Base-by-base conservation (phyloP, 164 flowering plant genomes). In the grape (Vitis vinifera) region DNA sequence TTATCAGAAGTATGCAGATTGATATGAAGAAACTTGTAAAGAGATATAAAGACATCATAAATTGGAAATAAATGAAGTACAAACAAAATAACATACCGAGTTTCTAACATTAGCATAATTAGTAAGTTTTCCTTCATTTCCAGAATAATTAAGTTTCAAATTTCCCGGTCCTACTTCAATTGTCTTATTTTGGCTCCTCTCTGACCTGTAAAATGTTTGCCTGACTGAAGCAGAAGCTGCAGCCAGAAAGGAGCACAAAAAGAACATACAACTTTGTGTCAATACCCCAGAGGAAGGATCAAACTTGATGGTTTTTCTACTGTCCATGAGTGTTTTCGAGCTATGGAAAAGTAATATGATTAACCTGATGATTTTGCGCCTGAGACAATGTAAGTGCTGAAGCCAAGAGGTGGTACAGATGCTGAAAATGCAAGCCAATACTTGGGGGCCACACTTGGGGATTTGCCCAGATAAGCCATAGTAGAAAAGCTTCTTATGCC, bases 321-420 rank as follows among this genome's bases (percentile, higher is more conserved):
- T 27, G 52, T 10, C 70, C 10, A 6, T 23, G 27, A 23, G 2
- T 23, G 27, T 23, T 23, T 23, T 23, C 27, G 27, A 23, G 27
- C 27, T 23, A 23, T 23, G 27, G 27, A 23, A 23, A 23, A 23
- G 27, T 23, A 23, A 23, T 23, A 1, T 23, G 19, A 15, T 16
- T 51, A 65, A 90, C 97, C 97, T 86, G 82, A 48, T 14, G 53
- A 16, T 79, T 84, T 84, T 15, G 83, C 76, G 63, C 56, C 69
- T 44, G 93, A 83, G 65, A 94, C 75, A 56, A 65, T 64, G 69
- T 91, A 94, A 19, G 95, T 88, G 79, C 81, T 91, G 87, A 87
- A 94, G 76, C 99, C 99, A 77, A 94, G 90, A 49, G 97, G 97
- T 51, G 97, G 97, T 53, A 88, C 91, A 76, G 93, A 73, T 51